Evolutionary conservation across 108 stramenopile genomes (phyloP).

Genomic region (Cyclotella kingstonii): DNA sequence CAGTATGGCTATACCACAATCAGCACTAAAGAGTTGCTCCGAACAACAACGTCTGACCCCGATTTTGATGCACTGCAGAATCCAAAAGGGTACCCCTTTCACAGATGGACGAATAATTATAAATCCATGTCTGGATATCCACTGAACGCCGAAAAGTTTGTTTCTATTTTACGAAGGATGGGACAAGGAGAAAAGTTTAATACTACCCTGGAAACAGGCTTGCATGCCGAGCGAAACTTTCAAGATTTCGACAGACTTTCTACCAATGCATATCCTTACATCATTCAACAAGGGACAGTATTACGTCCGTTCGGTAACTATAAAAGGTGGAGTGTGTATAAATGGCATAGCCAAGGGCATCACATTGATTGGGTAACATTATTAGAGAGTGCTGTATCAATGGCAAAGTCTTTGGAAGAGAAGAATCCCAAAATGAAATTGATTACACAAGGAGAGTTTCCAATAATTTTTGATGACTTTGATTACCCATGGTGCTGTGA

Average conservation of each 20-base stretch:
- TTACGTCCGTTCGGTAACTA: slow-evolving; percentile 17
- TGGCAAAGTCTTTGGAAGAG: slow-evolving; percentile 22
- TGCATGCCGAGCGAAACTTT: slow-evolving; percentile 6
- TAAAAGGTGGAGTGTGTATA: slow-evolving; percentile 24
- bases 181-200: slow-evolving; percentile 23
- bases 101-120: slow-evolving; percentile 15
- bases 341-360: slow-evolving; percentile 27
- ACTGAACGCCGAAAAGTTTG: slow-evolving; percentile 27
- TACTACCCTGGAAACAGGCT: slow-evolving; percentile 13
- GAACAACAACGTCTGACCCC: slow-evolving; percentile 7
- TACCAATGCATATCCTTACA: slow-evolving; percentile 17
- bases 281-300: slow-evolving; percentile 19
- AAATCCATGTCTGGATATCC: slow-evolving; percentile 17
- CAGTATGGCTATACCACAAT: slow-evolving; percentile 9
- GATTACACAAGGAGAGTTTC: slow-evolving; percentile 31
- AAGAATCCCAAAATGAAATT: slow-evolving; percentile 28
- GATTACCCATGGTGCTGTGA: slow-evolving; percentile 36
- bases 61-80: slow-evolving; percentile 18
- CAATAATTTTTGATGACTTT: slow-evolving; percentile 27
- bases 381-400: slow-evolving; percentile 28
- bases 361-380: slow-evolving; percentile 34
- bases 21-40: slow-evolving; percentile 15
- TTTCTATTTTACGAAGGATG: slow-evolving; percentile 17
- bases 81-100: slow-evolving; percentile 26
- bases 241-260: slow-evolving; percentile 22